Evolutionary conservation across 768 basidiomycete species (phyloP).

Genomic region (Lyophyllum decastes): DNA sequence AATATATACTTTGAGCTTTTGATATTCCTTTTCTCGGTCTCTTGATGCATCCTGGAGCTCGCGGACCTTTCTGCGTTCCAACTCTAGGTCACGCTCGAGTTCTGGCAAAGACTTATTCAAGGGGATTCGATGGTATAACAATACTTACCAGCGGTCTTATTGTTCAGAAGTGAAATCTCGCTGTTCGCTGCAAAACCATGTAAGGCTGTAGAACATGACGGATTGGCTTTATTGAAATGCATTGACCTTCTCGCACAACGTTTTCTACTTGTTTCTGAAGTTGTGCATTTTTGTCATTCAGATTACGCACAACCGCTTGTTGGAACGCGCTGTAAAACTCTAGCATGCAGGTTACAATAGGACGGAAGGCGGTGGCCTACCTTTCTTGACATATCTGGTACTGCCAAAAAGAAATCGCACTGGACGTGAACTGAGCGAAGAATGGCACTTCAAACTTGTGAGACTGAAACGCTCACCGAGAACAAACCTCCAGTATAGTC

Average conservation of each 20-base stretch:
- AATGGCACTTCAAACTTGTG: not conserved
- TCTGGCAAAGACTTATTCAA: conserved; percentile 40
- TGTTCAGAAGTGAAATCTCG: conserved; percentile 69
- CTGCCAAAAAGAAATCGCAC: conserved; percentile 89
- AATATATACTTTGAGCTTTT: conserved; percentile 70
- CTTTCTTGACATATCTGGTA: conserved; percentile 88
- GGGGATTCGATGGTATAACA: not conserved
- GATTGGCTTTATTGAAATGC: not conserved
- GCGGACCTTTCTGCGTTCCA: conserved; percentile 72
- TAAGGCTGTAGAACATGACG: not conserved
- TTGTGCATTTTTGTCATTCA: conserved; percentile 82
- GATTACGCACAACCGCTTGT: conserved; percentile 76
- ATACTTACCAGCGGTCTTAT: conserved; percentile 62
- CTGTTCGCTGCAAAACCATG: conserved; percentile 58
- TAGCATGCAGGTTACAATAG: not conserved
- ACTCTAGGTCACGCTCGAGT: conserved; percentile 76
- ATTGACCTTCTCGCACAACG: conserved; percentile 80
- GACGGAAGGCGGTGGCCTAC: conserved; percentile 34
- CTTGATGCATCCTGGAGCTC: conserved; percentile 74
- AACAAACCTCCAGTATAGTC: conserved; percentile 79
- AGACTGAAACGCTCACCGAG: conserved; percentile 47
- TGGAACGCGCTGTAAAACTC: conserved; percentile 65
- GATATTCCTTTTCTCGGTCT: conserved; percentile 85
- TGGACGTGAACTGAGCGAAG: conserved; percentile 23
- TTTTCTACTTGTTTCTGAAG: conserved; percentile 85